Conservation (phyloP, 2,329 filamentous ascomycete species). For the Pseudomassariella vexata region DNA sequence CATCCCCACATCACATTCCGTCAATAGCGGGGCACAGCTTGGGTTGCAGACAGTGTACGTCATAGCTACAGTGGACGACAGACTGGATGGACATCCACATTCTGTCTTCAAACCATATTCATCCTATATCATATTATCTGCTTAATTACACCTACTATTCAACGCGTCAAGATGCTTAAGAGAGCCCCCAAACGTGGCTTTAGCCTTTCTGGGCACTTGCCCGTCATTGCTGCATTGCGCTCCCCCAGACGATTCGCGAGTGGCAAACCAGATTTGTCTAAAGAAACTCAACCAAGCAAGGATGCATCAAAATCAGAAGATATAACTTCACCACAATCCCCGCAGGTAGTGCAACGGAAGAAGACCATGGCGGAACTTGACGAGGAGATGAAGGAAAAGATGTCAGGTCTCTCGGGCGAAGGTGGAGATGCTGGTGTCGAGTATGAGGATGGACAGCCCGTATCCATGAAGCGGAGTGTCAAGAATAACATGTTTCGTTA, state of each 20-base stretch:
- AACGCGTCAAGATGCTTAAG: too few species aligned
- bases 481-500: constrained; percentile 73
- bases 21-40: too few species aligned
- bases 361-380: constrained; percentile 62
- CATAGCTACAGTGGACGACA: too few species aligned
- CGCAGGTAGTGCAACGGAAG: constrained; percentile 8
- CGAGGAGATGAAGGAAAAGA: constrained; percentile 57
- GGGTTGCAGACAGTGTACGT: too few species aligned
- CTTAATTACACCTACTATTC: too few species aligned
- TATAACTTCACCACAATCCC: not conserved
- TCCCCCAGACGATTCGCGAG: not conserved
- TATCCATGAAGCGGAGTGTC: constrained; percentile 67
- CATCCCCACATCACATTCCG: too few species aligned
- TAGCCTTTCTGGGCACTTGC: too few species aligned
- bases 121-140: too few species aligned
- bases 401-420: constrained; percentile 63
- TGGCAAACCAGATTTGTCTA: not conserved
- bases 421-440: constrained; percentile 68
- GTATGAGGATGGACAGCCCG: constrained; percentile 68
- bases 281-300: not conserved
- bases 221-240: too few species aligned
- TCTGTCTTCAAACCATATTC: too few species aligned
- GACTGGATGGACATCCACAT: too few species aligned
- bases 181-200: too few species aligned
- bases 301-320: not conserved